phyloP scores from a whole-genome alignment of 176 grass and related monocot species.

The Triticum dicoccoides region DNA sequence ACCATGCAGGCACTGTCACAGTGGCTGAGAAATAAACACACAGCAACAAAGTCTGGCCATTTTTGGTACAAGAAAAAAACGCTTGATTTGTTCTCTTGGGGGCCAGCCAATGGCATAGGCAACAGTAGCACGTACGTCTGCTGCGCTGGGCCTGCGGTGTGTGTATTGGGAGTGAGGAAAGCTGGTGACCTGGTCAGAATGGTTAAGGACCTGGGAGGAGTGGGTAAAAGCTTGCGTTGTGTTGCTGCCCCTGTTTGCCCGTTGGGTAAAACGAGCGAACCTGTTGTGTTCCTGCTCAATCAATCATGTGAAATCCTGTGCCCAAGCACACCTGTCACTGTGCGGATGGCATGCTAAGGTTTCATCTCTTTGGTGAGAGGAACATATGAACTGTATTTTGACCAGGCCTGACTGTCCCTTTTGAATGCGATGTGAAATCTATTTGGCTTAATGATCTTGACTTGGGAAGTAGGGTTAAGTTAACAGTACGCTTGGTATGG shows the following conservation, averaged over 20 bases:
- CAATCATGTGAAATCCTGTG: constrained; percentile 66
- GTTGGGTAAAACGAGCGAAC: constrained; percentile 26
- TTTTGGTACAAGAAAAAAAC: background rate
- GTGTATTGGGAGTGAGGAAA: constrained; percentile 35
- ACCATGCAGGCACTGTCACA: background rate
- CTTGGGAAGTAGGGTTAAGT: background rate
- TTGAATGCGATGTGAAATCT: background rate
- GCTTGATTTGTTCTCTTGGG: background rate
- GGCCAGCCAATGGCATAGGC: constrained; percentile 17
- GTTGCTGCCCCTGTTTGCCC: constrained; percentile 25
- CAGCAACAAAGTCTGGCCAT: background rate
- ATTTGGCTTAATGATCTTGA: background rate
- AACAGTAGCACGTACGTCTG: background rate
- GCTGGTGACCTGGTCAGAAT: constrained; percentile 30
- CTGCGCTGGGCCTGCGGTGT: constrained; percentile 8
- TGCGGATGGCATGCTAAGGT: constrained; percentile 54
- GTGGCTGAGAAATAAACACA: background rate
- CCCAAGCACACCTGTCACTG: background rate
- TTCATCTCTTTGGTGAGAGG: constrained; percentile 21
- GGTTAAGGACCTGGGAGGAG: background rate
- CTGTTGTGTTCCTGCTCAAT: constrained; percentile 11
- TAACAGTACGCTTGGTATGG: background rate
- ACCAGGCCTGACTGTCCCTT: background rate
- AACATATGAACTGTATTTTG: background rate
- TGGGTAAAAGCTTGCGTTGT: constrained; percentile 28